These are phyloP conservation scores for Aspergillus nanangensis DNA, from an alignment of 495 filamentous ascomycete species.

Conservation along the genomic window DNA sequence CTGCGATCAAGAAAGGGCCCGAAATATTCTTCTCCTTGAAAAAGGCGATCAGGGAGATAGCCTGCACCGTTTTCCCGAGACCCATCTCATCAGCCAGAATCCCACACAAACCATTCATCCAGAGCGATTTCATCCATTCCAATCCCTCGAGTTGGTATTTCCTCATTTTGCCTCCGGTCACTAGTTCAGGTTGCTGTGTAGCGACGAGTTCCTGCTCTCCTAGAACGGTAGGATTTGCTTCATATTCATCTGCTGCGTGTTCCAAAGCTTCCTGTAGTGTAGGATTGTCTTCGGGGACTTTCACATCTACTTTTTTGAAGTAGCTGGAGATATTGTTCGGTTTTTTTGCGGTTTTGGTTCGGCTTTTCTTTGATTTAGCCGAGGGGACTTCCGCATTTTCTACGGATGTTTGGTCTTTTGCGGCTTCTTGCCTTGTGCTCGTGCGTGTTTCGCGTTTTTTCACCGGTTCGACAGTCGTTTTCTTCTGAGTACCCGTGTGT, in stretches of 20 bases:
- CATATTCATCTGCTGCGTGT: slow-evolving; percentile 49
- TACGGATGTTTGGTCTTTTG: slow-evolving; percentile 17
- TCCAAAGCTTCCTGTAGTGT: slow-evolving; percentile 51
- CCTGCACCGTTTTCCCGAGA: slow-evolving; percentile 91
- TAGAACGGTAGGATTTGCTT: slow-evolving; percentile 56
- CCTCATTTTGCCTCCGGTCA: slow-evolving; percentile 87
- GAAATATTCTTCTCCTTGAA: slow-evolving; percentile 80
- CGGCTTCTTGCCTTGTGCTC: slow-evolving; percentile 28
- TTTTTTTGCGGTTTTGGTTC: slow-evolving; percentile 27
- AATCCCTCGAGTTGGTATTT: slow-evolving; percentile 92
- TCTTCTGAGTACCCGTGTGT: slow-evolving; percentile 12
- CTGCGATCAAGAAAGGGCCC: slow-evolving; percentile 86
- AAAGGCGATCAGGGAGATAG: slow-evolving; percentile 86
- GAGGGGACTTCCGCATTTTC: slow-evolving; percentile 12
- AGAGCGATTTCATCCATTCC: slow-evolving; percentile 81
- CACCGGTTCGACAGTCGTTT: slow-evolving; percentile 11
- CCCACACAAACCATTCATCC: slow-evolving; percentile 91
- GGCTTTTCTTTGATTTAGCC: slow-evolving; percentile 10
- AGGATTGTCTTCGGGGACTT: slow-evolving; percentile 46
- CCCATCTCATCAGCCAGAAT: slow-evolving; percentile 99
- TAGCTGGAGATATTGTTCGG: slow-evolving; percentile 50
- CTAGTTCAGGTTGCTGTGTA: slow-evolving; percentile 76
- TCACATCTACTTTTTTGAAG: slow-evolving; percentile 54
- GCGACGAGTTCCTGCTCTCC: slow-evolving; percentile 74
- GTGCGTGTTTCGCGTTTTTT: slow-evolving; percentile 27